phyloP scores from a whole-genome alignment of 2,329 filamentous ascomycete species.

The Emergomyces africanus region DNA sequence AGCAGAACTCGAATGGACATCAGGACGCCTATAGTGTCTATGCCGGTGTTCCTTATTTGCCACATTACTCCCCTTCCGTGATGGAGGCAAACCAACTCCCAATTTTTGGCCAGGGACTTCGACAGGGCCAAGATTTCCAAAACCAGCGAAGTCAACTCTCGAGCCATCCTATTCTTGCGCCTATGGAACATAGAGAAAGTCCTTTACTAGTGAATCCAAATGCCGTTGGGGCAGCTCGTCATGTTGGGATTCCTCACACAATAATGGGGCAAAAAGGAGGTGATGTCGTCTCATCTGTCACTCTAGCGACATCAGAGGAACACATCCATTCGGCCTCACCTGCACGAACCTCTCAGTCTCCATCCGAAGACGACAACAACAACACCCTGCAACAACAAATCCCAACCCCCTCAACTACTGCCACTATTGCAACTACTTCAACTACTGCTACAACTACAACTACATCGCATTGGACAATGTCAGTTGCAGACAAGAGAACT shows the following conservation, averaged over 20 bases:
- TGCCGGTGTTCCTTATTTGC: not conserved
- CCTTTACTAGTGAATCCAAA: not conserved
- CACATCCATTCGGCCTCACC: conserved; percentile 1
- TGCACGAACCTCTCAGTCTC: not conserved
- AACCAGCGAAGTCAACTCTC: not conserved
- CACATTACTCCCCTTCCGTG: not conserved
- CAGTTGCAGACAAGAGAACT: not conserved
- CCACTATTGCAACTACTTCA: not conserved
- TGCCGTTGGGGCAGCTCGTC: not conserved
- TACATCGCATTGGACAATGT: not conserved
- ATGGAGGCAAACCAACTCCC: not conserved
- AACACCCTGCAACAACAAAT: not conserved
- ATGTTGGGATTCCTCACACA: not conserved
- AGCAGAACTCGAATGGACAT: not conserved
- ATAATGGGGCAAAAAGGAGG: not conserved
- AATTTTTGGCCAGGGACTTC: not conserved
- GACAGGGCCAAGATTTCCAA: not conserved
- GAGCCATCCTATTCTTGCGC: not conserved
- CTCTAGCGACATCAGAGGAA: not conserved
- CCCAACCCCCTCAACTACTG: not conserved
- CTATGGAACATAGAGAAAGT: not conserved
- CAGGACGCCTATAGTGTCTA: not conserved
- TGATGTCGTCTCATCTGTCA: not conserved
- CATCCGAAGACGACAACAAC: not conserved
- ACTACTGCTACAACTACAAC: not conserved